Evolutionary conservation across 2,329 filamentous ascomycete genomes (phyloP).

Genomic region (Penicillium sp.): DNA sequence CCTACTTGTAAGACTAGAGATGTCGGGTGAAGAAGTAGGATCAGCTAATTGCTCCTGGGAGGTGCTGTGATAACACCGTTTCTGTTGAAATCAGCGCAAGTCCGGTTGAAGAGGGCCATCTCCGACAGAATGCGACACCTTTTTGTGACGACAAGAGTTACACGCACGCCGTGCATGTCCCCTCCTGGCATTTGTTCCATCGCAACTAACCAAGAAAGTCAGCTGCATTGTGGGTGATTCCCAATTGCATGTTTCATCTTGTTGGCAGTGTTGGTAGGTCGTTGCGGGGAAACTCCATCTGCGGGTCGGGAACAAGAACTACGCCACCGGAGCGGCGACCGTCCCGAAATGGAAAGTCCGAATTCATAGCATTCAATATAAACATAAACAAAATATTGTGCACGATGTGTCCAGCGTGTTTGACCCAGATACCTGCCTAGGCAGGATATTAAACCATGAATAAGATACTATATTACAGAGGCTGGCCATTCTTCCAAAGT

Average conservation of each 20-base stretch:
- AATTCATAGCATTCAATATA: not conserved
- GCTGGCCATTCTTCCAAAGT: too few relatives aligned
- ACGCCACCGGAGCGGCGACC: slow-evolving; percentile 1
- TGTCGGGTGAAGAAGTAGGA: not conserved
- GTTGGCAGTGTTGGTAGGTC: not conserved
- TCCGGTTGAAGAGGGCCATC: not conserved
- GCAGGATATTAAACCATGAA: too few relatives aligned
- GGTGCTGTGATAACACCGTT: slow-evolving; percentile 4
- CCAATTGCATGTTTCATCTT: not conserved
- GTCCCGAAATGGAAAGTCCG: not conserved
- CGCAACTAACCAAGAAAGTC: not conserved
- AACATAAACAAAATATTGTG: too few relatives aligned
- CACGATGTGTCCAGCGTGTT: too few relatives aligned
- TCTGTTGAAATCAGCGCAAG: not conserved
- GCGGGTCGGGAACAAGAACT: not conserved
- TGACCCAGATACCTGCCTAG: too few relatives aligned
- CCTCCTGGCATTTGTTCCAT: not conserved
- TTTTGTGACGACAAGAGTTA: slow-evolving; percentile 4
- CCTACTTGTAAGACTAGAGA: not conserved
- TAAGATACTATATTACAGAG: too few relatives aligned
- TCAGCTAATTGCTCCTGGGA: too few relatives aligned
- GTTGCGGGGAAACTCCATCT: not conserved
- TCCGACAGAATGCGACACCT: not conserved
- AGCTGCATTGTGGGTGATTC: slow-evolving; percentile 2
- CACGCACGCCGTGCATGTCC: not conserved